phyloP scores from a whole-genome alignment of 2,329 filamentous ascomycete genomes.

The Rhinocladiella similis region DNA sequence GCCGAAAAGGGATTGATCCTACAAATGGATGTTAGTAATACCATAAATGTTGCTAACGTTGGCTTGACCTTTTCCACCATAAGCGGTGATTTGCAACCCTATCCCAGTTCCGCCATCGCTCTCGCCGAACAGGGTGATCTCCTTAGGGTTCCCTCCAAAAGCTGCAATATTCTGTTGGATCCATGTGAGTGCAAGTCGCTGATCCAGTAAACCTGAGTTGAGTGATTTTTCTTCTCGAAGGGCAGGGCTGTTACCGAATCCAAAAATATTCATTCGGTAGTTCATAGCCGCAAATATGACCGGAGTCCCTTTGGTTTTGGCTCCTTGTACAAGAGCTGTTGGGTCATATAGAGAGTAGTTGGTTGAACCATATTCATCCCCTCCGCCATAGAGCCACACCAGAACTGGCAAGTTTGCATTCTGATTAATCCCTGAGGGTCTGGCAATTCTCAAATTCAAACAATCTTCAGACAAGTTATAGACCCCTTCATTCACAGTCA shows the following conservation, averaged over 20 bases:
- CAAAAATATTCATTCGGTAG: slow-evolving; percentile 35
- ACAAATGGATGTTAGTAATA: slow-evolving; percentile 10
- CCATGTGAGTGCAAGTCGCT: slow-evolving; percentile 26
- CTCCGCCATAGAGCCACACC: slow-evolving; percentile 31
- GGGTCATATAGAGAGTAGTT: slow-evolving; percentile 16
- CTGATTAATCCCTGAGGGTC: slow-evolving; percentile 14
- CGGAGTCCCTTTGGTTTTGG: slow-evolving; percentile 13
- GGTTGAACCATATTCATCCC: slow-evolving; percentile 13
- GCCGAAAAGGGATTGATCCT: slow-evolving; percentile 47
- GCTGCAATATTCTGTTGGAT: slow-evolving; percentile 26
- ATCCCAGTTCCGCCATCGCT: slow-evolving; percentile 51
- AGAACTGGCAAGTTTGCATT: slow-evolving; percentile 33
- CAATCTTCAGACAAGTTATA: slow-evolving; percentile 36
- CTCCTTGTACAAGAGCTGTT: slow-evolving; percentile 17
- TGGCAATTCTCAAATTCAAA: slow-evolving; percentile 33
- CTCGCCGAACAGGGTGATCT: slow-evolving; percentile 41
- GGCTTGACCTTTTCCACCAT: slow-evolving; percentile 37
- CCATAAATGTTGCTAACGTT: not conserved
- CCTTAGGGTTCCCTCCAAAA: slow-evolving; percentile 26
- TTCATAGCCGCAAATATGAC: slow-evolving; percentile 24
- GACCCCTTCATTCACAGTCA: slow-evolving; percentile 10
- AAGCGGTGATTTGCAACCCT: slow-evolving; percentile 52
- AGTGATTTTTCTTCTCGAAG: slow-evolving; percentile 36
- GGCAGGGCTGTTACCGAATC: slow-evolving; percentile 33
- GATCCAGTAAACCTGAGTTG: slow-evolving; percentile 36